phyloP scores from a whole-genome alignment of 495 filamentous ascomycete genomes.

The Hypoxylon fuscum region DNA sequence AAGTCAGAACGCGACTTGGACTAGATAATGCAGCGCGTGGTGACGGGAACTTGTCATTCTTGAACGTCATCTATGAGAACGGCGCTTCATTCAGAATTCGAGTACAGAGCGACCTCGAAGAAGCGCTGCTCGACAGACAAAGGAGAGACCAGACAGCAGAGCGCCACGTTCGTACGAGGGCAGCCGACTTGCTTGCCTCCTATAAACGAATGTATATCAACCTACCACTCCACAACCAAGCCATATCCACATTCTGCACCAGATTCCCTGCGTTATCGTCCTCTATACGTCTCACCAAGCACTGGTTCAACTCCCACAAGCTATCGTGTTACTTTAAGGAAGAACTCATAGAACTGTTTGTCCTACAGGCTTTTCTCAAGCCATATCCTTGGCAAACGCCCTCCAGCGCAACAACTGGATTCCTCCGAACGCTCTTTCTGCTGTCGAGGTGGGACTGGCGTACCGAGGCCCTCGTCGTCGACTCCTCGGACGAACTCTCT shows the following conservation, averaged over 20 bases:
- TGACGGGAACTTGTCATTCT: slow-evolving; percentile 79
- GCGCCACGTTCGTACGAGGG: slow-evolving; percentile 68
- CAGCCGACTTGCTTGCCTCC: slow-evolving; percentile 70
- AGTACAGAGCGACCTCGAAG: slow-evolving; percentile 85
- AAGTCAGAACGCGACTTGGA: slow-evolving; percentile 71
- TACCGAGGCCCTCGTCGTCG: slow-evolving; percentile 78
- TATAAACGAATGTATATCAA: slow-evolving; percentile 78
- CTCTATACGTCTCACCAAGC: slow-evolving; percentile 86
- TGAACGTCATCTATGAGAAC: slow-evolving; percentile 78
- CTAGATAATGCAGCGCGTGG: slow-evolving; percentile 76
- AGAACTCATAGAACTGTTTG: slow-evolving; percentile 84
- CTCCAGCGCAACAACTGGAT: slow-evolving; percentile 80
- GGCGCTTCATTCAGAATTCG: slow-evolving; percentile 74
- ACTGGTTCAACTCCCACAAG: slow-evolving; percentile 88
- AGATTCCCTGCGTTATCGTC: slow-evolving; percentile 83
- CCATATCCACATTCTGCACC: slow-evolving; percentile 78
- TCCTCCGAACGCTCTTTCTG: slow-evolving; percentile 78
- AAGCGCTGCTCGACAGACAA: slow-evolving; percentile 77
- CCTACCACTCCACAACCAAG: slow-evolving; percentile 80
- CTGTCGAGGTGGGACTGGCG: slow-evolving; percentile 93
- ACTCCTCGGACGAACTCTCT: slow-evolving; percentile 67
- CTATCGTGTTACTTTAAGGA: slow-evolving; percentile 77
- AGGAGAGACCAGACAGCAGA: slow-evolving; percentile 75
- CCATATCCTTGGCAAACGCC: slow-evolving; percentile 84
- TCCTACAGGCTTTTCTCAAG: slow-evolving; percentile 76